phyloP scores from a whole-genome alignment of 164 flowering plant genomes.

The Sextonia rubra region DNA sequence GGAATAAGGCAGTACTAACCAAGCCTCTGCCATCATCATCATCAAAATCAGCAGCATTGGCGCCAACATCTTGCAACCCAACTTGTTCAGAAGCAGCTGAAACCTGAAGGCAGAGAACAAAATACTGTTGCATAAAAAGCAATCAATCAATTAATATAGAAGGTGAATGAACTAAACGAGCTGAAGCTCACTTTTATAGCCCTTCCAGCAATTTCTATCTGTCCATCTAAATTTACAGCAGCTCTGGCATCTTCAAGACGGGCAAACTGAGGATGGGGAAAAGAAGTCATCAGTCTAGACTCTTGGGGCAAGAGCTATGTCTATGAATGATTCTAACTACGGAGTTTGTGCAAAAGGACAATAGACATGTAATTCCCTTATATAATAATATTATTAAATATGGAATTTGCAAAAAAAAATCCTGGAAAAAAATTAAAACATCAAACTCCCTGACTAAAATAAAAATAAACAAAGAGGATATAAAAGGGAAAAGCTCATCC shows the following conservation, averaged over 20 bases:
- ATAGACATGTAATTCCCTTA: no score
- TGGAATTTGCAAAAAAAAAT: no score
- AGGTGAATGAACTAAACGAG: neutral
- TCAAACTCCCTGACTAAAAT: no score
- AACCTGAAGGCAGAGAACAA: constrained; percentile 37
- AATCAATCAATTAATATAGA: no score
- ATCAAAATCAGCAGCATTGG: constrained; percentile 78
- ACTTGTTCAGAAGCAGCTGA: constrained; percentile 86
- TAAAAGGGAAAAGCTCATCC: no score
- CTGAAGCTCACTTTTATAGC: constrained; percentile 56
- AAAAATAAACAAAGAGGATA: no score
- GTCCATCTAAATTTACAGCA: constrained; percentile 81
- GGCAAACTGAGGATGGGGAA: constrained; percentile 54
- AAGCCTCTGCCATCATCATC: constrained; percentile 94
- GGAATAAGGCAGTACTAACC: constrained; percentile 44
- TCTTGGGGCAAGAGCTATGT: neutral
- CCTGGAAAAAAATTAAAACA: no score
- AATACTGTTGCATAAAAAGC: neutral
- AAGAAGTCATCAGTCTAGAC: constrained; percentile 9
- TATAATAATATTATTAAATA: no score
- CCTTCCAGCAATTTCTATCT: constrained; percentile 83
- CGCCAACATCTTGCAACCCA: constrained; percentile 68
- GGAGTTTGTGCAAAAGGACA: no score
- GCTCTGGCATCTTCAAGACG: constrained; percentile 94
- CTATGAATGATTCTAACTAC: neutral